Evolutionary conservation across 2,329 filamentous ascomycete species (phyloP).

Genomic region (Acarospora socialis): DNA sequence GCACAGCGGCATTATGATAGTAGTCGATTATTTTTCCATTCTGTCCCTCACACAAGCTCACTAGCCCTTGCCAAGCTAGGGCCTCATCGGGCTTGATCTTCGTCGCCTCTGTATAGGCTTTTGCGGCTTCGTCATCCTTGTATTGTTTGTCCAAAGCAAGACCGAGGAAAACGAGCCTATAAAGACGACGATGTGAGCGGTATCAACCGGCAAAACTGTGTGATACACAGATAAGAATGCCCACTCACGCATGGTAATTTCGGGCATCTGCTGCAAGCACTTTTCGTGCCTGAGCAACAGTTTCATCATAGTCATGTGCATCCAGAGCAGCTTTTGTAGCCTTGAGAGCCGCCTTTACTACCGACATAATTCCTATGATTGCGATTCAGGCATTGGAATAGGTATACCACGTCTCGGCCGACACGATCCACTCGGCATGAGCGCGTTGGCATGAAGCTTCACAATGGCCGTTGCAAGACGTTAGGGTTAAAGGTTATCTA

Average conservation of each 20-base stretch:
- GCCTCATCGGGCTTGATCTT: conserved; percentile 57
- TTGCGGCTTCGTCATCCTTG: conserved; percentile 57
- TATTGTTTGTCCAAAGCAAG: conserved; percentile 69
- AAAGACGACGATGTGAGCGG: conserved; percentile 9
- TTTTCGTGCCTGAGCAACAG: conserved; percentile 51
- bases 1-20: conserved; percentile 60
- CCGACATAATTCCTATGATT: conserved; percentile 24
- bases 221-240: conserved; percentile 2
- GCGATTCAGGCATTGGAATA: no score
- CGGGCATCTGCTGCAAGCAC: conserved; percentile 58
- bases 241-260: conserved; percentile 64
- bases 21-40: conserved; percentile 52
- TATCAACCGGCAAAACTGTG: background rate
- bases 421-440: no score
- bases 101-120: conserved; percentile 59
- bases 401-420: no score
- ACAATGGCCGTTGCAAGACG: no score
- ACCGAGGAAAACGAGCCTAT: conserved; percentile 69
- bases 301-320: conserved; percentile 64
- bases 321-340: conserved; percentile 66
- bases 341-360: conserved; percentile 62
- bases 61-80: conserved; percentile 83
- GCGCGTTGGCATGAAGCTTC: no score
- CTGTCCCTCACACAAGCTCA: conserved; percentile 73
- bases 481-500: no score